Evolutionary conservation across 176 grass and related monocot species (phyloP), one percentile per base, ranked within the genome.

Genomic region (Dendrocalamus sinicus): DNA sequence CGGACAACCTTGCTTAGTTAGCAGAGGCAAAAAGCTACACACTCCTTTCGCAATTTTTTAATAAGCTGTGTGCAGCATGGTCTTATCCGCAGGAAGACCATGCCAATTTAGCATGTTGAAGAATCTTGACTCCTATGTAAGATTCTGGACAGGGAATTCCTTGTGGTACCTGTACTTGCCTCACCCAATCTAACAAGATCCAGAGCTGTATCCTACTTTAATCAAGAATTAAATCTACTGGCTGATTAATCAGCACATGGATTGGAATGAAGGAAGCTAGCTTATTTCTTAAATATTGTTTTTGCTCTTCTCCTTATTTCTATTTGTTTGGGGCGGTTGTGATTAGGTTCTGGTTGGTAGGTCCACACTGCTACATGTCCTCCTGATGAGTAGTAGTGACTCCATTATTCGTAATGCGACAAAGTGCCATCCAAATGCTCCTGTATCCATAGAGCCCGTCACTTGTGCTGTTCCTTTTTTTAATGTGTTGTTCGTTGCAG

Each of bases 331-430:
- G 77, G 77, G 52, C 51, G 20, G 50, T 22, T 76, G 30, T 17
- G 37, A 57, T 78, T 57, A 82, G 67, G 20, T 37, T 12, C 28
- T 85, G 10, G 65, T 74, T 81, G 77, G 63, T 81, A 59, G 26
- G 76, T 75, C 50, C 70, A 70, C 28, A 75, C 51, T 76, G 67
- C 39, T 77, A 76, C 86, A 4, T 11, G 2, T n/a, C 52, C 20
- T 61, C n/a, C 63, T 39, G 37, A 39, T 83, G 81, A 81, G 16
- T 19, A 85, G 78, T 75, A 76, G 78, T 55, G 58, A 57, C 37
- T 79, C 75, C 52, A 85, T 70, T 78, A 78, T 60, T 79, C 43
- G 41, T 86, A 86, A 78, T 71, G 60, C 45, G n/a, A 81, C 70
- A 67, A 67, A 59, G 22, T 68, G 62, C 51, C 72, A 70, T 76